Base-by-base conservation (phyloP, 345 rosid genomes). In the Hibiscus tridactylites region DNA sequence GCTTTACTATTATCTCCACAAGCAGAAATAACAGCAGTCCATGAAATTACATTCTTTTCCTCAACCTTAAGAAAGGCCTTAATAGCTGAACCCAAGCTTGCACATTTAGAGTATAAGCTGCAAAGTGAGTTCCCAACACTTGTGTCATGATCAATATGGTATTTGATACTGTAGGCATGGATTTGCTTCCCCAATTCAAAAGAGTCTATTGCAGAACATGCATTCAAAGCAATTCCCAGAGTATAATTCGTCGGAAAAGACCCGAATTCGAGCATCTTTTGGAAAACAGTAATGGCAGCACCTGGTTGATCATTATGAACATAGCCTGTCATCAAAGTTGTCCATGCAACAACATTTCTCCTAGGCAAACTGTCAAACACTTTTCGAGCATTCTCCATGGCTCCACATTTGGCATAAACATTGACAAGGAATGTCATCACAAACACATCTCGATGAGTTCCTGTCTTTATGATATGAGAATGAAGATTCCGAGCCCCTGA, bases 121-220 rank as follows among this genome's bases (percentile, higher is more conserved):
- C 88, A 86, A 8, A 88, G 87, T n/a, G 92, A 75, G 80, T 86
- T 86, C 52, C 90, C 90, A 70, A 86, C 77, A 59, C 90, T 84
- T 0, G 86, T 24, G 37, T 83, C 83, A 11, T 73, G 72, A 16
- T 80, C 85, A 58, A 76, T 68, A 77, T 52, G 49, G 73, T 86
- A 84, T 74, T 88, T 88, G 35, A 86, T 73, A 70, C 72, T 62
- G 37, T 77, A 81, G 21, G 79, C 92, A 70, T 88, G 92, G 63
- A 86, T 77, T 65, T 88, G 92, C 69, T 77, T 80, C 61, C 85
- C 90, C 49, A 86, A 47, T 67, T 79, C 67, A 19, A 77, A 29
- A 19, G 78, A 84, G 12, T 62, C 47, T 75, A 80, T 11, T 2
- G 80, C 77, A 58, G 88, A 63, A 71, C 86, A 88, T 19, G 87